These are phyloP conservation scores for Talaromyces atroroseus DNA, from an alignment of 2,329 filamentous ascomycete genomes.

Conservation along the genomic window DNA sequence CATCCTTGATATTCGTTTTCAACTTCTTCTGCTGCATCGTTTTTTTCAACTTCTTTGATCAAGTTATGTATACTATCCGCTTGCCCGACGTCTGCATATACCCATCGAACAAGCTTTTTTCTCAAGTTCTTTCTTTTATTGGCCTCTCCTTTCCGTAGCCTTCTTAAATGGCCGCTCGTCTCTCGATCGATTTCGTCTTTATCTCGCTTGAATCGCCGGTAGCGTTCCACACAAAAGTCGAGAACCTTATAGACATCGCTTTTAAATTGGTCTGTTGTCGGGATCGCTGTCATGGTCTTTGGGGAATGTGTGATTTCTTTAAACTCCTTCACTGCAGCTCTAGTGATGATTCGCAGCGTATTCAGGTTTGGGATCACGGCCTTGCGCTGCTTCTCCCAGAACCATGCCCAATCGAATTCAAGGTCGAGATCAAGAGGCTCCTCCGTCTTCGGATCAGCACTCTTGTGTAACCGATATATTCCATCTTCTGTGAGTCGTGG, in stretches of 20 bases:
- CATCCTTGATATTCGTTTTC: background rate
- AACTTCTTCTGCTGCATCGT: background rate
- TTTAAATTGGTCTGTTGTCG: background rate
- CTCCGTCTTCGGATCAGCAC: constrained; percentile 4
- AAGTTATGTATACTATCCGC: background rate
- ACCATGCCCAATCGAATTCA: constrained; percentile 23
- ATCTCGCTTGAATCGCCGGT: constrained; percentile 23
- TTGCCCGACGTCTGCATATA: background rate
- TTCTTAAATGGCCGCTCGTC: constrained; percentile 24
- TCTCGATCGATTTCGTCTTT: constrained; percentile 31
- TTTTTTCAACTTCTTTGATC: background rate
- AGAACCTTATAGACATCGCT: constrained; percentile 18
- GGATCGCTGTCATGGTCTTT: background rate
- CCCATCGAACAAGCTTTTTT: constrained; percentile 7
- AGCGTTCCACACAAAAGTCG: constrained; percentile 30
- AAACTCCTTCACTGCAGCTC: constrained; percentile 28
- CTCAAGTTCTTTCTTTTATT: constrained; percentile 3
- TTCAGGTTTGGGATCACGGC: constrained; percentile 29
- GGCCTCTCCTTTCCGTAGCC: constrained; percentile 3
- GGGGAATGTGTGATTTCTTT: background rate
- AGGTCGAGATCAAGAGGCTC: constrained; percentile 20
- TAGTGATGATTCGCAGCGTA: constrained; percentile 33
- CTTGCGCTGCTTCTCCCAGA: constrained; percentile 22
- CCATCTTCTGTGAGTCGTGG: constrained; percentile 15
- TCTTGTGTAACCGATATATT: constrained; percentile 8